phyloP scores from a whole-genome alignment of 305 asterid species.

The Solanum aculeatissimum region DNA sequence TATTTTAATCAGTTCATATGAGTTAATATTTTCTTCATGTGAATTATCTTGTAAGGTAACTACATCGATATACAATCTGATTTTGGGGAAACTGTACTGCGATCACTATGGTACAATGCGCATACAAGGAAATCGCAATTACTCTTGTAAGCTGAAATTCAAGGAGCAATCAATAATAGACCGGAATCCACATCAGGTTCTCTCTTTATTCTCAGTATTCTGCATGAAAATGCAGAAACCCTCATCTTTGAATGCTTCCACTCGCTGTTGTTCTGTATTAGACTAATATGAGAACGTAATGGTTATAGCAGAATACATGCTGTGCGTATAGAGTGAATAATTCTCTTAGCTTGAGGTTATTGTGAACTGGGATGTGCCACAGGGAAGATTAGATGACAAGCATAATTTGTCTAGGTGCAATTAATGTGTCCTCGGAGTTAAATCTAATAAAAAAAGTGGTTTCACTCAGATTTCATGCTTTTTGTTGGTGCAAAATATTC shows the following conservation, averaged over 20 bases:
- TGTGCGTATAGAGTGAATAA: background rate
- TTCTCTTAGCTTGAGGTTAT: background rate
- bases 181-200: conserved; percentile 95
- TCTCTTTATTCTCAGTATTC: conserved; percentile 1
- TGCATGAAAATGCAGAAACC: background rate
- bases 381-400: background rate
- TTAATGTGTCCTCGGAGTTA: background rate
- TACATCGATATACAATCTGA: conserved; percentile 92
- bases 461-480: background rate
- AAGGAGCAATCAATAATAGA: conserved; percentile 96
- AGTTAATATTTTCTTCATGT: background rate
- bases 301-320: background rate
- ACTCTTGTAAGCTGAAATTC: conserved; percentile 84
- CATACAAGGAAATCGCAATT: conserved; percentile 60
- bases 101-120: conserved; percentile 97
- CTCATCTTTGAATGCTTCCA: background rate
- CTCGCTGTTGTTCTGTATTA: background rate
- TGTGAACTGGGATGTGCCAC: background rate
- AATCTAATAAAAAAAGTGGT: background rate
- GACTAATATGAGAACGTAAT: background rate
- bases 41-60: conserved; percentile 51
- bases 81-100: conserved; percentile 82
- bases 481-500: background rate
- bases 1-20: background rate
- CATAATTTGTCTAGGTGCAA: background rate